Conservation (phyloP, 345 rosid species). For the Microthlaspi erraticum region DNA sequence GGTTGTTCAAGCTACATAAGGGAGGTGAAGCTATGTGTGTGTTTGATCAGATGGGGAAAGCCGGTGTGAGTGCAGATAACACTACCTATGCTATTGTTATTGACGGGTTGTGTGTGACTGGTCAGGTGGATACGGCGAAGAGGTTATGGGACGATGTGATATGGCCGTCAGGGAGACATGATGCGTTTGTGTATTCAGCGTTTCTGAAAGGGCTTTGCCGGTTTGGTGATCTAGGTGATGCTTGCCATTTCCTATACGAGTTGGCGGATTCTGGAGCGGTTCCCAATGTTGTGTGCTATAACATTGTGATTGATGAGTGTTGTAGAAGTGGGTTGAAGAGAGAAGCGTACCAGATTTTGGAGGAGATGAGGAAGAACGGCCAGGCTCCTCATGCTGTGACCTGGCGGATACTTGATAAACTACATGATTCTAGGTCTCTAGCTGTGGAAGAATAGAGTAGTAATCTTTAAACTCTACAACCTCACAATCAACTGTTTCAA, state of each 20-base stretch:
- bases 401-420: constrained; percentile 81
- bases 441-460: constrained; percentile 28
- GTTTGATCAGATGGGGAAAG: constrained; percentile 55
- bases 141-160: constrained; percentile 78
- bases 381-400: constrained; percentile 80
- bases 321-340: constrained; percentile 68
- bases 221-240: constrained; percentile 57
- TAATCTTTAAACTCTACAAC: constrained; percentile 17
- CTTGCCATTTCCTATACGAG: constrained; percentile 80
- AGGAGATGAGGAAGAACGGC: constrained; percentile 79
- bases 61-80: constrained; percentile 54
- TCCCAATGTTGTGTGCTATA: constrained; percentile 75
- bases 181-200: constrained; percentile 74
- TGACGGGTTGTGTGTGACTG: constrained; percentile 59
- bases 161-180: constrained; percentile 82
- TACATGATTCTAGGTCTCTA: constrained; percentile 45
- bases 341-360: constrained; percentile 79
- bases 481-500: neutral
- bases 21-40: constrained; percentile 61
- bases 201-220: constrained; percentile 77
- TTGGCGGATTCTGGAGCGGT: constrained; percentile 67
- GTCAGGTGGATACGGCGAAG: constrained; percentile 63
- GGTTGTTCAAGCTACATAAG: constrained; percentile 58
- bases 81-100: constrained; percentile 63
- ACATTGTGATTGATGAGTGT: constrained; percentile 72